Evolutionary conservation across 805 yeast species (phyloP).

Genomic region (Barnettozyma pratensis): DNA sequence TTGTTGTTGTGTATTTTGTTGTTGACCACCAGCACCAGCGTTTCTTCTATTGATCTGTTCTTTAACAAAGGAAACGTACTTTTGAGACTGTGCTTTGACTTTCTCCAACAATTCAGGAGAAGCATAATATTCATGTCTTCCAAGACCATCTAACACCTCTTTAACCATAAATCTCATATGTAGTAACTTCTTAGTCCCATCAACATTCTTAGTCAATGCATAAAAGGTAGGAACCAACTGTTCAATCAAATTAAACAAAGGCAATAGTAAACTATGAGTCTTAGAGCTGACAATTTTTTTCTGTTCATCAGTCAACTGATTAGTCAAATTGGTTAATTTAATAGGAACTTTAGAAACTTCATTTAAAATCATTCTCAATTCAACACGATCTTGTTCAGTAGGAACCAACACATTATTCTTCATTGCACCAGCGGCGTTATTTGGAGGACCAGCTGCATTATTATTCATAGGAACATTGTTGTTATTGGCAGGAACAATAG

Average conservation of each 20-base stretch:
- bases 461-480: neutral
- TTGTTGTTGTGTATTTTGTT: neutral
- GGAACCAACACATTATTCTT: slow-evolving; percentile 26
- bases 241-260: slow-evolving; percentile 62
- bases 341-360: slow-evolving; percentile 68
- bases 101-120: slow-evolving; percentile 68
- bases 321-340: slow-evolving; percentile 60
- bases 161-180: slow-evolving; percentile 77
- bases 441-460: neutral
- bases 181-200: slow-evolving; percentile 70
- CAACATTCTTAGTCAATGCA: slow-evolving; percentile 66
- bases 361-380: slow-evolving; percentile 56
- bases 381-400: slow-evolving; percentile 58
- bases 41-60: slow-evolving; percentile 44
- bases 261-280: slow-evolving; percentile 42
- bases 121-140: slow-evolving; percentile 61
- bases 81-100: slow-evolving; percentile 65
- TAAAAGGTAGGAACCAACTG: slow-evolving; percentile 75
- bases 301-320: slow-evolving; percentile 55
- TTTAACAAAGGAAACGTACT: slow-evolving; percentile 69
- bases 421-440: slow-evolving; percentile 13
- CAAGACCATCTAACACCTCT: slow-evolving; percentile 66
- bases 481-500: slow-evolving; percentile 10
- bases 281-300: slow-evolving; percentile 54
- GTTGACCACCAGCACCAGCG: slow-evolving; percentile 23